Conservation (phyloP, 2,329 filamentous ascomycete genomes). For the Colletotrichum tamarilloi region DNA sequence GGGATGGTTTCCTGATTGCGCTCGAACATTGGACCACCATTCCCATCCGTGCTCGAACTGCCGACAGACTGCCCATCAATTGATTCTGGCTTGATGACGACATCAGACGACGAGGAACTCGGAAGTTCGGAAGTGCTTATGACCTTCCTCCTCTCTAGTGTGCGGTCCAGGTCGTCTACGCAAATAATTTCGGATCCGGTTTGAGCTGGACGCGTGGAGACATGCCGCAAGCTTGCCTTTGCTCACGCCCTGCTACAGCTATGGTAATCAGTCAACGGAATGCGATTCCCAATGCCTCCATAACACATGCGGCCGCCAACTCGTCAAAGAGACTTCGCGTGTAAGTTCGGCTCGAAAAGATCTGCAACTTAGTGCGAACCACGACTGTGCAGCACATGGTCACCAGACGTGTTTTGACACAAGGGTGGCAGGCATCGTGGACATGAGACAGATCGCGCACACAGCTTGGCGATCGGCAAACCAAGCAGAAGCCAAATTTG, state of each 20-base stretch:
- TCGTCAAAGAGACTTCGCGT: neutral
- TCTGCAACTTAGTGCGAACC: slow-evolving; percentile 11
- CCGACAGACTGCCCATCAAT: neutral
- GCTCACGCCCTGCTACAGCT: neutral
- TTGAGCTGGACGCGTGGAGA: neutral
- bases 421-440: slow-evolving; percentile 4
- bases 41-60: neutral
- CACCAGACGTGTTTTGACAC: slow-evolving; percentile 27
- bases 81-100: slow-evolving; percentile 9
- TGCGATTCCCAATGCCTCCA: slow-evolving; percentile 3
- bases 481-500: neutral
- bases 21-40: neutral
- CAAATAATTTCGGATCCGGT: neutral
- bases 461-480: slow-evolving; percentile 26
- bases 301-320: neutral
- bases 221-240: neutral
- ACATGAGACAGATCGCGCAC: slow-evolving; percentile 19
- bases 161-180: neutral
- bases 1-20: slow-evolving; percentile 7
- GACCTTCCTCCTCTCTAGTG: neutral
- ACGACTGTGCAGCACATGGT: slow-evolving; percentile 1
- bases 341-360: slow-evolving; percentile 9
- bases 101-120: slow-evolving; percentile 17
- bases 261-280: neutral
- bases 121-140: slow-evolving; percentile 22